Evolutionary conservation across 768 basidiomycete species (phyloP).

Genomic region (Pholiota molesta): DNA sequence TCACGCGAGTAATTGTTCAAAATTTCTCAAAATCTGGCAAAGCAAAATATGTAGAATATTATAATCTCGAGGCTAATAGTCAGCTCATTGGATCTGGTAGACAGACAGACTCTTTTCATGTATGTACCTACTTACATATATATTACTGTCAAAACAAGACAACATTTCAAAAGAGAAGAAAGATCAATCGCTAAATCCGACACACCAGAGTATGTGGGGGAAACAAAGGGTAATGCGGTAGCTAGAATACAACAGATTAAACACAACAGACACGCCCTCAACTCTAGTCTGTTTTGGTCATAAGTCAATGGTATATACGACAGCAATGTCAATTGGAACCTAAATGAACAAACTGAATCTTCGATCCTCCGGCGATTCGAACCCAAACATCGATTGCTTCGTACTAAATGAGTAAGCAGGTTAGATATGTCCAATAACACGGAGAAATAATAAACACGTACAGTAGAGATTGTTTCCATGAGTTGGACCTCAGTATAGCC

Average conservation of each 20-base stretch:
- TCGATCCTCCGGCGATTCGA: slow-evolving; percentile 82
- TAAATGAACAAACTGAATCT: slow-evolving; percentile 66
- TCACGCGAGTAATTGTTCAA: slow-evolving; percentile 26
- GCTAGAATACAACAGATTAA: neutral
- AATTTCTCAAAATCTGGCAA: neutral
- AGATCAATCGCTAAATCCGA: neutral
- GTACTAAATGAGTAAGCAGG: slow-evolving; percentile 57
- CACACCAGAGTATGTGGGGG: no score
- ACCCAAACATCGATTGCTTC: slow-evolving; percentile 82
- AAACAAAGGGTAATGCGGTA: neutral
- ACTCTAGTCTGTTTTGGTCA: neutral
- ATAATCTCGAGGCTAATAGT: slow-evolving; percentile 5
- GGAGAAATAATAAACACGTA: slow-evolving; percentile 38
- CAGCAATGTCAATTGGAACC: slow-evolving; percentile 9
- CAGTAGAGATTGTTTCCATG: slow-evolving; percentile 81
- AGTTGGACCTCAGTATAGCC: slow-evolving; percentile 93
- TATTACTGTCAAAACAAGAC: slow-evolving; percentile 11
- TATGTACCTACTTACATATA: slow-evolving; percentile 14
- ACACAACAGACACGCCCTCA: neutral
- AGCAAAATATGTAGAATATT: slow-evolving; percentile 12
- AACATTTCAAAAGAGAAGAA: neutral
- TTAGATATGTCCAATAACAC: slow-evolving; percentile 10
- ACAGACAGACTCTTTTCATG: neutral
- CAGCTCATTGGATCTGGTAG: neutral
- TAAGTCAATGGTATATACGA: slow-evolving; percentile 11